A percentile compares a stretch with the other conserved stretches of the same genome.
These are phyloP conservation scores for Mycogone perniciosa DNA, from an alignment of 2,329 filamentous ascomycete genomes.

Conservation along the genomic window DNA sequence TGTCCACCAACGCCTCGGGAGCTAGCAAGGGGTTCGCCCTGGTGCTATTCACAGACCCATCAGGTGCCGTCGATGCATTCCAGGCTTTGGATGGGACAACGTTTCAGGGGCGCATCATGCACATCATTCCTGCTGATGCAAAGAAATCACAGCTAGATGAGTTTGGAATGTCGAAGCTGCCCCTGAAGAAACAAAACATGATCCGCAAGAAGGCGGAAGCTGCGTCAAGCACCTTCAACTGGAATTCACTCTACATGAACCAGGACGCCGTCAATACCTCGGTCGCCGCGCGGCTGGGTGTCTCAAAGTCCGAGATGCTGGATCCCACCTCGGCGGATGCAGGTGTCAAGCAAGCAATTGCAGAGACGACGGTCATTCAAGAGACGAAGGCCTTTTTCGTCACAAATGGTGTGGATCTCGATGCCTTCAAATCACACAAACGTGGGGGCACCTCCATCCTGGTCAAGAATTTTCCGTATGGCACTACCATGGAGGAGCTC, in stretches of 20 bases:
- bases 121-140: slow-evolving; percentile 77
- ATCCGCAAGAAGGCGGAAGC: slow-evolving; percentile 81
- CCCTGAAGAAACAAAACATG: slow-evolving; percentile 88
- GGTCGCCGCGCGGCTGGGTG: slow-evolving; percentile 75
- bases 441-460: slow-evolving; percentile 83
- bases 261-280: slow-evolving; percentile 91
- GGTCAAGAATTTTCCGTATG: slow-evolving; percentile 90
- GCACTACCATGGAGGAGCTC: slow-evolving; percentile 72
- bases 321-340: slow-evolving; percentile 95
- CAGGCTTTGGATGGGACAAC: slow-evolving; percentile 72
- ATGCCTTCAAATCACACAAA: slow-evolving; percentile 80
- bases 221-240: slow-evolving; percentile 76
- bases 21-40: slow-evolving; percentile 87
- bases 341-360: slow-evolving; percentile 92
- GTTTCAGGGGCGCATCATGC: slow-evolving; percentile 87
- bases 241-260: slow-evolving; percentile 99
- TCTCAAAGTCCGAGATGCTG: slow-evolving; percentile 84
- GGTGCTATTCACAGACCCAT: slow-evolving; percentile 67
- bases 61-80: slow-evolving; percentile 72
- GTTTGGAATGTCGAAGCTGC: slow-evolving; percentile 81
- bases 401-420: slow-evolving; percentile 81
- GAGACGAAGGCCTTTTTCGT: slow-evolving; percentile 91
- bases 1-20: slow-evolving; percentile 68
- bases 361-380: slow-evolving; percentile 92
- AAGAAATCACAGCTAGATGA: slow-evolving; percentile 84